Percentiles rank a stretch among this genome's conserved stretches.
Conservation (phyloP, 768 basidiomycete species). For the Leucogyrophana mollusca region DNA sequence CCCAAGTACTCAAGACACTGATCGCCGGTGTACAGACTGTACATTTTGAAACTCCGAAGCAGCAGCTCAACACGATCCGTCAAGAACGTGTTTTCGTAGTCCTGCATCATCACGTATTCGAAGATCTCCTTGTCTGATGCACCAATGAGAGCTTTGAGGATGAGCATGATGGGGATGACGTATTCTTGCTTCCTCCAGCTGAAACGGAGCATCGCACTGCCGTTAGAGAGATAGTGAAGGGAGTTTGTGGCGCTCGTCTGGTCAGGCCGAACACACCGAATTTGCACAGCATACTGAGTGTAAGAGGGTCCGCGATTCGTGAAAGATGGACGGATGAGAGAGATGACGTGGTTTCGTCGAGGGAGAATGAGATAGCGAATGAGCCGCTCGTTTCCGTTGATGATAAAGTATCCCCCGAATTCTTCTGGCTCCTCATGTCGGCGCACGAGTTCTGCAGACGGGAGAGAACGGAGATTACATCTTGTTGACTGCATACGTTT, state of each 20-base stretch:
- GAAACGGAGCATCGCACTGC: conserved; percentile 95
- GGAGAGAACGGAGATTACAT: conserved; percentile 86
- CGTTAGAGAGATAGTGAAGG: conserved; percentile 96
- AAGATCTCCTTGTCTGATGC: conserved; percentile 97
- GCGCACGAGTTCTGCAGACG: conserved; percentile 82
- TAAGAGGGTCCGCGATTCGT: conserved; percentile 92
- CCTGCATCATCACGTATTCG: conserved; percentile 94
- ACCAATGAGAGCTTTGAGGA: conserved; percentile 89
- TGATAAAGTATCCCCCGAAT: conserved; percentile 97
- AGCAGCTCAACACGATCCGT: conserved; percentile 96
- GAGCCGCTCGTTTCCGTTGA: conserved; percentile 98
- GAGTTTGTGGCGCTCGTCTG: conserved; percentile 93
- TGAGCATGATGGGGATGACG: conserved; percentile 94
- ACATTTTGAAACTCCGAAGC: conserved; percentile 93
- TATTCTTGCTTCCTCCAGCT: conserved; percentile 98
- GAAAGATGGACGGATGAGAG: conserved; percentile 89
- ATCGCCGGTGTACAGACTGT: conserved; percentile 80
- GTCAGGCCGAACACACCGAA: conserved; percentile 91
- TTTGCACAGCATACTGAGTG: conserved; percentile 91
- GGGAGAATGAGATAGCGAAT: conserved; percentile 97
- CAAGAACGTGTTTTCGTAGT: conserved; percentile 95
- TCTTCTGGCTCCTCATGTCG: conserved; percentile 97
- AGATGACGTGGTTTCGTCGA: conserved; percentile 92
- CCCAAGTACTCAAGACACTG: conserved; percentile 95
- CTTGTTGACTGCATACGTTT: conserved; percentile 64